Evolutionary conservation across 108 stramenopile species (phyloP).

Genomic region (Ochromonas danica): DNA sequence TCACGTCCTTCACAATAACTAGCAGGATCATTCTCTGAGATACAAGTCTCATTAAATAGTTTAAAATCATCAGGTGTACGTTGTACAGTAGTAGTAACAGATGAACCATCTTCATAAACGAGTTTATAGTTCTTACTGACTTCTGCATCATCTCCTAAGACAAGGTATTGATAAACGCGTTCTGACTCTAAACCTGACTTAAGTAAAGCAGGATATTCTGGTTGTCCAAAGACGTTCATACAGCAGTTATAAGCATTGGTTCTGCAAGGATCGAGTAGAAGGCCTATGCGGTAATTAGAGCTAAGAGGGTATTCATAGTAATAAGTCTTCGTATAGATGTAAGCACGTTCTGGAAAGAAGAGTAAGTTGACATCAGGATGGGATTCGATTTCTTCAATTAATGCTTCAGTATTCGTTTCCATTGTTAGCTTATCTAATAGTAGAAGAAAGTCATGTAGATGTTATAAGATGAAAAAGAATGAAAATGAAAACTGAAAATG

Average conservation of each 20-base stretch:
- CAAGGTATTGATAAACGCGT: constrained; percentile 36
- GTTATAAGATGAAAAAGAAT: no score
- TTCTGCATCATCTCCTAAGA: constrained; percentile 40
- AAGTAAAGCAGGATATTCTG: constrained; percentile 44
- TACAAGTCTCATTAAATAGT: constrained; percentile 49
- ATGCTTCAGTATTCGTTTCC: background rate
- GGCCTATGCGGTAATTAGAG: background rate
- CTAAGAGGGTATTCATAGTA: background rate
- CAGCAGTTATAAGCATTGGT: constrained; percentile 52
- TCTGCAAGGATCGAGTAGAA: constrained; percentile 18
- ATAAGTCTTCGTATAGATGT: constrained; percentile 3
- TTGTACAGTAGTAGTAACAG: constrained; percentile 34
- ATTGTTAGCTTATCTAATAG: no score
- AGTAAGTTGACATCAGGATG: constrained; percentile 30
- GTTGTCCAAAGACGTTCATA: constrained; percentile 54
- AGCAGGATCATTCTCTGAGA: constrained; percentile 38
- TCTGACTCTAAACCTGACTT: constrained; percentile 35
- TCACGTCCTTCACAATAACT: constrained; percentile 44
- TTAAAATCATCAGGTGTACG: constrained; percentile 50
- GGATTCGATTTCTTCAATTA: constrained; percentile 4
- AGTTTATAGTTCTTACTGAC: constrained; percentile 39
- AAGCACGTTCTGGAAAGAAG: background rate
- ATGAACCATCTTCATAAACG: constrained; percentile 39
- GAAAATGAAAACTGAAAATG: no score
- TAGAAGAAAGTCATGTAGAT: no score